These are phyloP conservation scores for Oehlia diaphana DNA, from an alignment of 192 early-diverging fungal species.

Conservation along the genomic window DNA sequence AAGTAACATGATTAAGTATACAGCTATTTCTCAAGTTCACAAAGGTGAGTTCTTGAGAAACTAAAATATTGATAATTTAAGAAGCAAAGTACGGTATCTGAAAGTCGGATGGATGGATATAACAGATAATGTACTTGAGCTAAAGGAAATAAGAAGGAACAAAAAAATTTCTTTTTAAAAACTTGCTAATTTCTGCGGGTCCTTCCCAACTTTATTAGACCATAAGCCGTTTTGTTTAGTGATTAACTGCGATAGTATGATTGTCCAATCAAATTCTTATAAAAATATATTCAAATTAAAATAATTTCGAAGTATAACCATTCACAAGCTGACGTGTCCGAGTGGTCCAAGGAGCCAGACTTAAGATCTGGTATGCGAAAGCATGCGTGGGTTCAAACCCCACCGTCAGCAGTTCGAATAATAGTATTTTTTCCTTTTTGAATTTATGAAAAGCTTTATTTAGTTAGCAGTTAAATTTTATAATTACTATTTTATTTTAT, in stretches of 20 bases:
- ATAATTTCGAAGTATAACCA: not conserved
- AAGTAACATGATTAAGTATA: conserved; percentile 14
- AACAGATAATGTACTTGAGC: not conserved
- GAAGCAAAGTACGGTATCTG: not conserved
- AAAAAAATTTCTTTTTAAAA: not conserved
- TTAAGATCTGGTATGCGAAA: conserved; percentile 32
- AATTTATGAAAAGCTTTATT: not conserved
- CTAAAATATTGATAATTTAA: not conserved
- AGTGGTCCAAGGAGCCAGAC: conserved; percentile 35
- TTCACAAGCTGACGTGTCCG: conserved; percentile 26
- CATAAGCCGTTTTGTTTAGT: not conserved
- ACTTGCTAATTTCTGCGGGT: not conserved
- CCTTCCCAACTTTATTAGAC: not conserved
- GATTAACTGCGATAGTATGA: not conserved
- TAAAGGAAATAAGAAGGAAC: not conserved
- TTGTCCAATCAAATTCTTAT: not conserved
- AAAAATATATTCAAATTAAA: not conserved
- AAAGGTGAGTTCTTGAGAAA: not conserved
- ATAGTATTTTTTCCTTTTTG: not conserved
- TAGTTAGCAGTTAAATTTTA: too few relatives aligned
- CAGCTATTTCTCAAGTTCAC: conserved; percentile 14
- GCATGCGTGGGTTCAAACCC: conserved; percentile 35
- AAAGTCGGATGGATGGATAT: not conserved
- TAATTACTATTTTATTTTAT: too few relatives aligned
- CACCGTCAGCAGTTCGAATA: conserved; percentile 23